phyloP scores from a whole-genome alignment of 352 stramenopile species.

The Phytophthora macrochlamydospora region DNA sequence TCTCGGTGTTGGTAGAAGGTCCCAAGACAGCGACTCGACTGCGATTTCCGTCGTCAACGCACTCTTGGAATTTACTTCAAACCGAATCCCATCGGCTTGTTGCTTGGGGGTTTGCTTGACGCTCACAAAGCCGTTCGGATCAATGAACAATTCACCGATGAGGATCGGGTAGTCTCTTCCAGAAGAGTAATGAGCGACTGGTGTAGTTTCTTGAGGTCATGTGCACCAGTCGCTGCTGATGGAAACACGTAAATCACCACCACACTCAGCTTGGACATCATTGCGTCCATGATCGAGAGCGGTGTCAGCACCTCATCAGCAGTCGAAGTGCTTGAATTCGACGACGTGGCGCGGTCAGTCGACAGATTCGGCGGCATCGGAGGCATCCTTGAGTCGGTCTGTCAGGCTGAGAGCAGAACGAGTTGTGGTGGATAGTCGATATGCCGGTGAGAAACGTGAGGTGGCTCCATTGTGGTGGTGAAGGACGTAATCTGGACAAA shows the following conservation, averaged over 20 bases:
- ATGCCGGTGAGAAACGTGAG: neutral
- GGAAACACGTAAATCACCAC: slow-evolving; percentile 66
- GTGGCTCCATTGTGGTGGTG: neutral
- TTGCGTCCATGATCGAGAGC: slow-evolving; percentile 56
- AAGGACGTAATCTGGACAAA: neutral
- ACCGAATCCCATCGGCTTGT: slow-evolving; percentile 38
- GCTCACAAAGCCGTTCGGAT: slow-evolving; percentile 34
- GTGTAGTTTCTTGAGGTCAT: slow-evolving; percentile 49
- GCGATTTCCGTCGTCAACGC: slow-evolving; percentile 41
- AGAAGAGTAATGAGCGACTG: slow-evolving; percentile 37
- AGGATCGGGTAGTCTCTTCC: slow-evolving; percentile 56
- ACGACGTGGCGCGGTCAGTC: neutral
- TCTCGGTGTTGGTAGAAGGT: slow-evolving; percentile 37
- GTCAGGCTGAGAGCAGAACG: neutral
- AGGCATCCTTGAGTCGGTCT: slow-evolving; percentile 2
- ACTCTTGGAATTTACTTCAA: slow-evolving; percentile 28
- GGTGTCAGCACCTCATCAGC: slow-evolving; percentile 16
- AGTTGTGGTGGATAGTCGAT: neutral
- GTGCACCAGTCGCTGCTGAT: slow-evolving; percentile 17
- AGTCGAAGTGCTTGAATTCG: neutral
- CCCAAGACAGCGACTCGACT: slow-evolving; percentile 30
- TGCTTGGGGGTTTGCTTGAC: slow-evolving; percentile 32
- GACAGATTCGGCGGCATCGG: neutral
- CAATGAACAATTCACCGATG: slow-evolving; percentile 34
- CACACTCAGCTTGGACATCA: slow-evolving; percentile 52